phyloP scores from a whole-genome alignment of 345 rosid species.

The Salix caprea region DNA sequence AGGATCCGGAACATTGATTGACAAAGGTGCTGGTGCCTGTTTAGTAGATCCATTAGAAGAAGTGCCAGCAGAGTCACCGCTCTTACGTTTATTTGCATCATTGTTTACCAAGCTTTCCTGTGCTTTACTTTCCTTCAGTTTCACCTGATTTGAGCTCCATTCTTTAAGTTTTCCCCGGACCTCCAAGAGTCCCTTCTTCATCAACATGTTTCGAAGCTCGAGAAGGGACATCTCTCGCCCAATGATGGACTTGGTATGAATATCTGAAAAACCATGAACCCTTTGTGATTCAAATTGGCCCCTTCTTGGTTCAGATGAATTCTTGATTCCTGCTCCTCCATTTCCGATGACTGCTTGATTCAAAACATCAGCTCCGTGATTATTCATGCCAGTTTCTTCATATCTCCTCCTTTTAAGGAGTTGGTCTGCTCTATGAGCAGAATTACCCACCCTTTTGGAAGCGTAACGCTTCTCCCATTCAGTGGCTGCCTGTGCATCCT shows the following conservation, averaged over 20 bases:
- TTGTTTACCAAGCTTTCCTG: slow-evolving; percentile 22
- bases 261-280: slow-evolving; percentile 30
- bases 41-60: slow-evolving; percentile 17
- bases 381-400: slow-evolving; percentile 30
- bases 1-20: slow-evolving; percentile 80
- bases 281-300: slow-evolving; percentile 29
- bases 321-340: slow-evolving; percentile 27
- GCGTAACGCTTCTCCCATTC: not conserved
- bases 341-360: slow-evolving; percentile 12
- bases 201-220: slow-evolving; percentile 50
- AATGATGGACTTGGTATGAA: slow-evolving; percentile 21
- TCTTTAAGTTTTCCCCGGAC: slow-evolving; percentile 43
- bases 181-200: slow-evolving; percentile 40
- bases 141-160: slow-evolving; percentile 30
- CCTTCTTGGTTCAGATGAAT: slow-evolving; percentile 26
- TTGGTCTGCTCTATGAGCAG: slow-evolving; percentile 28
- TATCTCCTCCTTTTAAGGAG: slow-evolving; percentile 43
- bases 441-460: slow-evolving; percentile 15
- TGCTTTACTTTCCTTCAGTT: slow-evolving; percentile 30
- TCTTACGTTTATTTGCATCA: slow-evolving; percentile 15
- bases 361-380: slow-evolving; percentile 22
- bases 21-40: slow-evolving; percentile 22
- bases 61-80: slow-evolving; percentile 5
- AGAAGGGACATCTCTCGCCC: slow-evolving; percentile 42
- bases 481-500: slow-evolving; percentile 29